Conservation (phyloP, 768 basidiomycete species). For the Kwoniella dendrophila region DNA sequence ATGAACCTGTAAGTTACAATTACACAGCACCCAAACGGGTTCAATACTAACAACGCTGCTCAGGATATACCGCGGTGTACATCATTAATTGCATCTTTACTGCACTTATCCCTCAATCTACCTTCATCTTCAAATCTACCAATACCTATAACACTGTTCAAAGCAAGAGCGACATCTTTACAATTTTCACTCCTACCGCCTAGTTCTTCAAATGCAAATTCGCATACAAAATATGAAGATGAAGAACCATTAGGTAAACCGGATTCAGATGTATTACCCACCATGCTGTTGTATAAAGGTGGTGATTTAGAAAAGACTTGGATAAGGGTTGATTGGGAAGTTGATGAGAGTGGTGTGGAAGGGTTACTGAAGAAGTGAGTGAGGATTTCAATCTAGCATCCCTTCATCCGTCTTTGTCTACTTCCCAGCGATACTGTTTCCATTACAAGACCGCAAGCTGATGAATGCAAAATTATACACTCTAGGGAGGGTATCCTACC, state of each 20-base stretch:
- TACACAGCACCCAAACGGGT: too few relatives aligned
- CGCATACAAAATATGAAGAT: constrained; percentile 28
- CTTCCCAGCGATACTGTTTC: too few relatives aligned
- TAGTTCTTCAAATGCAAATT: not conserved
- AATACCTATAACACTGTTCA: constrained; percentile 34
- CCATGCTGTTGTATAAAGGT: constrained; percentile 50
- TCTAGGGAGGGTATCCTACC: constrained; percentile 24
- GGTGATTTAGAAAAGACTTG: constrained; percentile 51
- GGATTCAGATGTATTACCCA: constrained; percentile 53
- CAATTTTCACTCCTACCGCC: constrained; percentile 46
- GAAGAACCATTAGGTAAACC: constrained; percentile 28
- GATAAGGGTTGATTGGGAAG: constrained; percentile 52
- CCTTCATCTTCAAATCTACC: constrained; percentile 12
- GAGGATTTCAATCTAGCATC: too few relatives aligned
- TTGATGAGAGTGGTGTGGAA: constrained; percentile 45
- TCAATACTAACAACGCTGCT: not conserved
- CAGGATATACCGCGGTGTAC: constrained; percentile 48
- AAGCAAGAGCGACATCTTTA: constrained; percentile 46
- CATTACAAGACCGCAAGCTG: too few relatives aligned
- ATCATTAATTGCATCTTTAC: constrained; percentile 32
- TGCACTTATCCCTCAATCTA: constrained; percentile 37
- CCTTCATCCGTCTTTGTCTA: too few relatives aligned
- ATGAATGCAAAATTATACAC: too few relatives aligned
- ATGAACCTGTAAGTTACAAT: constrained; percentile 49
- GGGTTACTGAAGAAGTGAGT: constrained; percentile 45